Evolutionary conservation across 305 asterid species (phyloP).

Genomic region (Galium porrigens): DNA sequence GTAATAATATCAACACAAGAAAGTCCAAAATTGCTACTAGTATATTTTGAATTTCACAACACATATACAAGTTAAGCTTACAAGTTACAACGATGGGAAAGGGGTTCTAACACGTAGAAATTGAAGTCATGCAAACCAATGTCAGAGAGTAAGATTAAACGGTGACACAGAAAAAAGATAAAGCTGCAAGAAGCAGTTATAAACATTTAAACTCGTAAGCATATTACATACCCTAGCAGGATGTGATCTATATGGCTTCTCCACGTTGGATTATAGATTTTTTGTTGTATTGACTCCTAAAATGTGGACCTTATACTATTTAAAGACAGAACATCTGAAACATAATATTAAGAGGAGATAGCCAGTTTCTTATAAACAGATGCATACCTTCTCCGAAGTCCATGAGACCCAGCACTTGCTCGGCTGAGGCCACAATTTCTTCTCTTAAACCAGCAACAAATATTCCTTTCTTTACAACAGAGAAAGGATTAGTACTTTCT

Average conservation of each 20-base stretch:
- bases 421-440: constrained; percentile 82
- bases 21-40: background rate
- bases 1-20: background rate
- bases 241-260: background rate
- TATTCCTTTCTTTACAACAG: constrained; percentile 58
- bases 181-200: background rate
- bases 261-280: background rate
- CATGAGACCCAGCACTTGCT: constrained; percentile 74
- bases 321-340: background rate
- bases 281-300: background rate
- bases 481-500: background rate
- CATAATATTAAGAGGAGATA: constrained; percentile 3
- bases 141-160: background rate
- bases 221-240: background rate
- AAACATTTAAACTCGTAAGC: background rate
- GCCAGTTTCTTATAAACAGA: background rate
- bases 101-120: background rate
- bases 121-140: background rate
- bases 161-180: background rate
- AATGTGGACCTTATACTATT: background rate
- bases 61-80: background rate
- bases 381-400: constrained; percentile 77
- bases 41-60: background rate
- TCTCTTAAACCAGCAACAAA: constrained; percentile 91
- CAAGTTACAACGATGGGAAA: background rate